phyloP scores from a whole-genome alignment of 1,139 yeast species.

The Pichia inconspicua region DNA sequence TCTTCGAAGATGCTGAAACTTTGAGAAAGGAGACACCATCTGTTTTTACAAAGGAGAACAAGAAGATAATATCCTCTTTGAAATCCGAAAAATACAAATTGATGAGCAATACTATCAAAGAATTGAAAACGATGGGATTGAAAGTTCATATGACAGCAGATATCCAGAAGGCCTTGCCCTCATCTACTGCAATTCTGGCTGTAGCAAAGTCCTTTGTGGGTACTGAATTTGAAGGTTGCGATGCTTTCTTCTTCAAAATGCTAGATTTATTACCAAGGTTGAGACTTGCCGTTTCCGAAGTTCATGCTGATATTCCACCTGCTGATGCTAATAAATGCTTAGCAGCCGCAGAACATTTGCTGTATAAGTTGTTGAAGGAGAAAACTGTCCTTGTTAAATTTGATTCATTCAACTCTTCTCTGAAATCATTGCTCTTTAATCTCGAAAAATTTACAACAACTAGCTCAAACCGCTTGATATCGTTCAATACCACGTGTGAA shows the following conservation, averaged over 20 bases:
- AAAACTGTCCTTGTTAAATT: slow-evolving; percentile 38
- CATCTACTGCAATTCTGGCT: slow-evolving; percentile 57
- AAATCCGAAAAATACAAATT: slow-evolving; percentile 74
- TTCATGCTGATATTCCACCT: slow-evolving; percentile 68
- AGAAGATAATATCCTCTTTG: slow-evolving; percentile 63
- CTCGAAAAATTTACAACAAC: slow-evolving; percentile 11
- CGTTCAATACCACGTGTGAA: neutral
- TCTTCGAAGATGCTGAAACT: slow-evolving; percentile 51
- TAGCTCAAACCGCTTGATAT: neutral
- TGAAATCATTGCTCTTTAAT: slow-evolving; percentile 1
- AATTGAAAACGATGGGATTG: slow-evolving; percentile 68
- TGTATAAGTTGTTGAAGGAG: slow-evolving; percentile 44
- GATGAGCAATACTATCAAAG: slow-evolving; percentile 68
- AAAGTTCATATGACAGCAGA: slow-evolving; percentile 60
- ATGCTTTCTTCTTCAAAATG: slow-evolving; percentile 57
- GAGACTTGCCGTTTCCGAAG: slow-evolving; percentile 53
- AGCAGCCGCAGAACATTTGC: slow-evolving; percentile 69
- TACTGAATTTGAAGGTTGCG: slow-evolving; percentile 39
- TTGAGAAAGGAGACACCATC: slow-evolving; percentile 74
- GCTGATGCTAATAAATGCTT: slow-evolving; percentile 70
- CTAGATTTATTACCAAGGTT: slow-evolving; percentile 77
- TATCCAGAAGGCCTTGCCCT: slow-evolving; percentile 50
- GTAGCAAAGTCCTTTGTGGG: slow-evolving; percentile 41
- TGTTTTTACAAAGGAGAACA: slow-evolving; percentile 61
- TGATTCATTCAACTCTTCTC: slow-evolving; percentile 2